Evolutionary conservation across 495 filamentous ascomycete species (phyloP).

Genomic region (Talaromyces borbonicus): DNA sequence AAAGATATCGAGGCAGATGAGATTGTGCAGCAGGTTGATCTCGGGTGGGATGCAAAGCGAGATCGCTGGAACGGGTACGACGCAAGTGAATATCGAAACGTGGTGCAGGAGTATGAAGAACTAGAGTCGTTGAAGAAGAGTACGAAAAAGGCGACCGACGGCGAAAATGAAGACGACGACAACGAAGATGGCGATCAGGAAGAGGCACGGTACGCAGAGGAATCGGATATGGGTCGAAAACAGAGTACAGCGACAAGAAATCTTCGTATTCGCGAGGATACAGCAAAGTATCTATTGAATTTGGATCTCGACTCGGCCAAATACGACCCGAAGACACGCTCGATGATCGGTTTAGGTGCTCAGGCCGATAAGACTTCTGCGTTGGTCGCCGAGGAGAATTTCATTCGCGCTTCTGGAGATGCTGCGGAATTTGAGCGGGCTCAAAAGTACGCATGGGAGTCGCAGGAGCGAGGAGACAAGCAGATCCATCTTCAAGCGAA

Average conservation of each 20-base stretch:
- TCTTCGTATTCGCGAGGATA: slow-evolving; percentile 88
- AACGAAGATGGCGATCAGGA: slow-evolving; percentile 47
- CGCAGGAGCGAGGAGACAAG: slow-evolving; percentile 67
- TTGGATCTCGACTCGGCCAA: slow-evolving; percentile 93
- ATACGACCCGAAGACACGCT: slow-evolving; percentile 94
- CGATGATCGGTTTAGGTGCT: slow-evolving; percentile 84
- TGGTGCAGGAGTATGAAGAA: slow-evolving; percentile 81
- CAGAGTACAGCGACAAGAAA: slow-evolving; percentile 86
- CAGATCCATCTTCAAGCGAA: slow-evolving; percentile 90
- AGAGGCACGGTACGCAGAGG: slow-evolving; percentile 80
- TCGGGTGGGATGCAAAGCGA: slow-evolving; percentile 97
- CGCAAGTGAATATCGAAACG: slow-evolving; percentile 69
- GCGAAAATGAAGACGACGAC: slow-evolving; percentile 37
- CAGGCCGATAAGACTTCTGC: slow-evolving; percentile 73
- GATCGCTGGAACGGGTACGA: slow-evolving; percentile 98
- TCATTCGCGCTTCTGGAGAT: slow-evolving; percentile 82
- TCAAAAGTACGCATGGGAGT: slow-evolving; percentile 88
- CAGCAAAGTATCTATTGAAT: slow-evolving; percentile 94
- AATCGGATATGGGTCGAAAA: slow-evolving; percentile 90
- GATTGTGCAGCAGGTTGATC: slow-evolving; percentile 66
- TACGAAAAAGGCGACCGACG: slow-evolving; percentile 28
- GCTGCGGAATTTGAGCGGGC: slow-evolving; percentile 90
- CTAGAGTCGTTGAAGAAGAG: slow-evolving; percentile 69
- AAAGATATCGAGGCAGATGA: slow-evolving; percentile 91
- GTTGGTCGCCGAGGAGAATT: slow-evolving; percentile 89